Percentiles rank a stretch among this genome's conserved stretches.
phyloP scores from a whole-genome alignment of 2,329 filamentous ascomycete genomes.

The Helicocarpus griseus region DNA sequence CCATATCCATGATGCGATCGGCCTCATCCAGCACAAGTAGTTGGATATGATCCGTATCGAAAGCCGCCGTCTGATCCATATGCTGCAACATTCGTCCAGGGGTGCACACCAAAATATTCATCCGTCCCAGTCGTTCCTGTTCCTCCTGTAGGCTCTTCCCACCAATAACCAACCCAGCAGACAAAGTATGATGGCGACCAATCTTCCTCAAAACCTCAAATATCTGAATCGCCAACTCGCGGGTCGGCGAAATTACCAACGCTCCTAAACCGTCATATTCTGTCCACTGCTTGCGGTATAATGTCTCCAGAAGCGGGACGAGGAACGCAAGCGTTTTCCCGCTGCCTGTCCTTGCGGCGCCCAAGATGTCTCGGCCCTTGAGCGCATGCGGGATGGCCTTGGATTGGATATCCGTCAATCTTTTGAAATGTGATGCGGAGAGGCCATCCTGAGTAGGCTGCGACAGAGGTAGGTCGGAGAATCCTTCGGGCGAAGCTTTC shows the following conservation, averaged over 20 bases:
- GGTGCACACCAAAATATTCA: constrained; percentile 97
- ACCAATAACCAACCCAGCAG: constrained; percentile 85
- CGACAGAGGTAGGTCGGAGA: constrained; percentile 79
- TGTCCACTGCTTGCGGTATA: constrained; percentile 82
- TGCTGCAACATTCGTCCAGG: constrained; percentile 93
- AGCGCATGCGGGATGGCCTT: constrained; percentile 81
- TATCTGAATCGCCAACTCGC: constrained; percentile 92
- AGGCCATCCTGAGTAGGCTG: constrained; percentile 69
- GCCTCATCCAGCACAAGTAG: constrained; percentile 93
- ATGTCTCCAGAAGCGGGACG: constrained; percentile 81
- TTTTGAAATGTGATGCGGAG: constrained; percentile 77
- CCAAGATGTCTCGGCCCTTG: constrained; percentile 78
- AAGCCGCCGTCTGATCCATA: constrained; percentile 81
- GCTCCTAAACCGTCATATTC: constrained; percentile 86
- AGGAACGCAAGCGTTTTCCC: constrained; percentile 94
- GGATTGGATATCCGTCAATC: constrained; percentile 82
- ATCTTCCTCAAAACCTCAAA: constrained; percentile 90
- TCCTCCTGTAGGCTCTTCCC: constrained; percentile 86
- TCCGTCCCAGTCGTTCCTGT: constrained; percentile 69
- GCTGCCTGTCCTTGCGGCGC: constrained; percentile 89
- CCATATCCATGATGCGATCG: constrained; percentile 96
- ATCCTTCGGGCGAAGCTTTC: constrained; percentile 51
- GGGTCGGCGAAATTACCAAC: constrained; percentile 84
- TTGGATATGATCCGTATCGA: constrained; percentile 84
- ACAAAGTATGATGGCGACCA: constrained; percentile 79